Base-by-base conservation (phyloP, 768 basidiomycete genomes). In the Lactifluus echinatus region DNA sequence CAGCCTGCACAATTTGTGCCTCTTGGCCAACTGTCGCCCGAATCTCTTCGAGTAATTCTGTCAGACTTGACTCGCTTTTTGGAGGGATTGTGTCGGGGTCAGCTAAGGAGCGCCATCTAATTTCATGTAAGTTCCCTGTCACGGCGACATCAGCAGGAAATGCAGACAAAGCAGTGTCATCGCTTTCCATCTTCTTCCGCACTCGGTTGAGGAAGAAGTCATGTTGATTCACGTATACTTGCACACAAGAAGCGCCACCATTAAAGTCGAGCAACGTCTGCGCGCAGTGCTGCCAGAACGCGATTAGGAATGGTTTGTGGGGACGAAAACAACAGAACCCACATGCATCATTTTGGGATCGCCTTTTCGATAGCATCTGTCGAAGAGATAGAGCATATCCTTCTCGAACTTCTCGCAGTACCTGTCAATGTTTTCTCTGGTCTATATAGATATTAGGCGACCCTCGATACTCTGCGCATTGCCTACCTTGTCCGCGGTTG, bases 301-400 rank as follows among this genome's bases (percentile, higher is more conserved):
- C 8, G 26, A 14, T 53, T 24, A 42, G 40, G 31, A n/a, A 11
- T 28, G 28, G 34, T n/a, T 28, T 10, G 14, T 17, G 42, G 3
- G 31, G n/a, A 52, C 36, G 31, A 51, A 31, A 5, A 31, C 10
- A 28, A 49, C 48, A 53, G 52, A 49, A 75, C 81, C 44, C 56
- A 88, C 96, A 73, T 94, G 91, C 96, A 99, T 99, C 88, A 97
- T 90, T 73, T 95, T 95, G 0, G 96, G 96, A 68, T 99, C 96
- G 31, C 94, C 93, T 67, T 92, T 91, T 51, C 94, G 83, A 71
- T 98, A 99, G 66, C 90, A 94, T 63, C 88, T 76, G 69, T 99
- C 96, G 68, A 99, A 99, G 40, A 98, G 75, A 67, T 89, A 84
- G 52, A 99, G 81, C 83, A 97, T 95, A 67, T 98, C 95, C 73